Conservation (phyloP, 1,284 basidiomycete genomes). For the Austroboletus sp. region DNA sequence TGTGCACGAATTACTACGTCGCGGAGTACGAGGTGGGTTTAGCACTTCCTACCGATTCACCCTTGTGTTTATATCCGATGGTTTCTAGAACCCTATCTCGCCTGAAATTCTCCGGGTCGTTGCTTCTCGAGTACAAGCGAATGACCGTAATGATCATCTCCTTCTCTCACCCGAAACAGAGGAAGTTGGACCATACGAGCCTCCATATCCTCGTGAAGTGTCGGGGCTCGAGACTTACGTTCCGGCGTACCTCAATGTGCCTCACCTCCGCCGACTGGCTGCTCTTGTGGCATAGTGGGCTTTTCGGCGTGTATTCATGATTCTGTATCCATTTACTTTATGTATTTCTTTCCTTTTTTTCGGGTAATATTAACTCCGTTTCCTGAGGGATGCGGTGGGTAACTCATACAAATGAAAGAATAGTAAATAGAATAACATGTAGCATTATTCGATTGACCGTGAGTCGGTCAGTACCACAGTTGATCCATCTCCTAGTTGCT, state of each 20-base stretch:
- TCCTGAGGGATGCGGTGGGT: not conserved
- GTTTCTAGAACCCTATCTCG: slow-evolving; percentile 79
- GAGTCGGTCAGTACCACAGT: slow-evolving; percentile 26
- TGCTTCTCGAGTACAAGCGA: slow-evolving; percentile 85
- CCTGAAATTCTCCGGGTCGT: slow-evolving; percentile 96
- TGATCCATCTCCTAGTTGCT: slow-evolving; percentile 41
- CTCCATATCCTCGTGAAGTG: slow-evolving; percentile 80
- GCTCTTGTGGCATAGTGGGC: slow-evolving; percentile 63
- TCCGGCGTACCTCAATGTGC: slow-evolving; percentile 78
- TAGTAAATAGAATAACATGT: not conserved
- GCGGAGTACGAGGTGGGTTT: slow-evolving; percentile 86
- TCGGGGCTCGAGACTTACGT: slow-evolving; percentile 85
- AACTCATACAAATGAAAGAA: not conserved
- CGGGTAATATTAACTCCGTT: slow-evolving; percentile 16
- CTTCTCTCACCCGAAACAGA: slow-evolving; percentile 91
- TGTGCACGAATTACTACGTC: slow-evolving; percentile 97
- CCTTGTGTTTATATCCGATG: slow-evolving; percentile 5
- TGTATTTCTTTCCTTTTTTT: slow-evolving; percentile 13
- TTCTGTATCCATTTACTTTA: slow-evolving; percentile 16
- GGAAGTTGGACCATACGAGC: slow-evolving; percentile 88
- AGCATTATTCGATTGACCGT: not conserved
- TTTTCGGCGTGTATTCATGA: not conserved
- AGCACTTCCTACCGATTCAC: slow-evolving; percentile 13
- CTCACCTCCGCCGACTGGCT: slow-evolving; percentile 74
- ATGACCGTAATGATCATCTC: slow-evolving; percentile 92